phyloP scores from a whole-genome alignment of 257 asterid species.

The Cinchona pubescens region DNA sequence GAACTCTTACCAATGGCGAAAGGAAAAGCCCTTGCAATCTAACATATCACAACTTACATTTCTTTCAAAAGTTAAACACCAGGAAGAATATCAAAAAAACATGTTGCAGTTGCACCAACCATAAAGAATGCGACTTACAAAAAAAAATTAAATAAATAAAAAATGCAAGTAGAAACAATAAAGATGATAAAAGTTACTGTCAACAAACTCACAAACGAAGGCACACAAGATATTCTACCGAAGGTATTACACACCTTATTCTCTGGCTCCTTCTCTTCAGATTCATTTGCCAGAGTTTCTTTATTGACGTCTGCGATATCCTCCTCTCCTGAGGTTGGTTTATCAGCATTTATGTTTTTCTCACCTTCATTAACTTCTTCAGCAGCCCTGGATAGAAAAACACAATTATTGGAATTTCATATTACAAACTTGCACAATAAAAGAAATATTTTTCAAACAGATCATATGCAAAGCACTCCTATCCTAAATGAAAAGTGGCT shows the following conservation, averaged over 20 bases:
- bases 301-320: constrained; percentile 46
- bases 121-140: background rate
- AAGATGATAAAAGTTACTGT: background rate
- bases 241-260: constrained; percentile 51
- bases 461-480: background rate
- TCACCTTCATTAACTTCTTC: constrained; percentile 64
- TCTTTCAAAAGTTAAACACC: background rate
- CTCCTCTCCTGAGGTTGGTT: constrained; percentile 43
- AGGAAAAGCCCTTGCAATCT: background rate
- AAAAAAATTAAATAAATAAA: too few species aligned
- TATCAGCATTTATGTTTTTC: constrained; percentile 47
- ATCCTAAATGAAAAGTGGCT: background rate
- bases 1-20: background rate
- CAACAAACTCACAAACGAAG: background rate
- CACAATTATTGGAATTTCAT: background rate
- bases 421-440: background rate
- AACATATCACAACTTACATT: background rate
- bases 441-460: background rate
- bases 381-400: constrained; percentile 36
- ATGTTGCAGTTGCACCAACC: background rate
- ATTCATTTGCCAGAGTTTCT: constrained; percentile 48
- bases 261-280: constrained; percentile 74
- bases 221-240: background rate
- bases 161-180: background rate
- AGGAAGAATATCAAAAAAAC: background rate